These are phyloP conservation scores for Apophysomyces elegans DNA, from an alignment of 371 early-diverging fungal species.

Conservation along the genomic window DNA sequence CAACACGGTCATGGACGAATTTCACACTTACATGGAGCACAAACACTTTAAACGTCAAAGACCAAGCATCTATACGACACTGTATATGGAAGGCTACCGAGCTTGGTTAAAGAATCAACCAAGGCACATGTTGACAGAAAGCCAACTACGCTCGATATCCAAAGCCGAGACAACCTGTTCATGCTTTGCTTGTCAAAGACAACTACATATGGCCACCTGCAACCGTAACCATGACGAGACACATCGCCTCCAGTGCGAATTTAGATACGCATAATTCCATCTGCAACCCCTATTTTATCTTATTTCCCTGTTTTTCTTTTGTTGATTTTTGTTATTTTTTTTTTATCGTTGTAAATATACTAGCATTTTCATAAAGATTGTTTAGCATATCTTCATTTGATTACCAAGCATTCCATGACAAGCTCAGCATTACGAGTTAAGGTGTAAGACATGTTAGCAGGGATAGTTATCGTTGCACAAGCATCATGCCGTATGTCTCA, in stretches of 20 bases:
- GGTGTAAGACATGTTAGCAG: no score
- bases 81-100: background rate
- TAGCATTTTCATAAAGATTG: no score
- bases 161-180: background rate
- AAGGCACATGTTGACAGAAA: background rate
- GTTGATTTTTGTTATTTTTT: no score
- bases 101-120: background rate
- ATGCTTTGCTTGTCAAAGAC: slow-evolving; percentile 1
- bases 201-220: background rate
- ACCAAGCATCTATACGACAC: background rate
- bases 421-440: no score
- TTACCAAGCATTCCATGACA: no score
- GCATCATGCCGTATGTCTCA: no score
- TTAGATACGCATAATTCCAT: no score
- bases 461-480: no score
- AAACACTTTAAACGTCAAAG: background rate
- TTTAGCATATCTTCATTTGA: no score
- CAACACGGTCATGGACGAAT: background rate
- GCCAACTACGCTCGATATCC: background rate
- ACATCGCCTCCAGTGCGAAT: background rate
- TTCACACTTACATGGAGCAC: background rate
- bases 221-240: background rate
- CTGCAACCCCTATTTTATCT: no score
- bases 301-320: no score
- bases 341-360: no score